Evolutionary conservation across 768 basidiomycete genomes (phyloP), one percentile per base, ranked within the genome.

Genomic region (Mycena vitilis): DNA sequence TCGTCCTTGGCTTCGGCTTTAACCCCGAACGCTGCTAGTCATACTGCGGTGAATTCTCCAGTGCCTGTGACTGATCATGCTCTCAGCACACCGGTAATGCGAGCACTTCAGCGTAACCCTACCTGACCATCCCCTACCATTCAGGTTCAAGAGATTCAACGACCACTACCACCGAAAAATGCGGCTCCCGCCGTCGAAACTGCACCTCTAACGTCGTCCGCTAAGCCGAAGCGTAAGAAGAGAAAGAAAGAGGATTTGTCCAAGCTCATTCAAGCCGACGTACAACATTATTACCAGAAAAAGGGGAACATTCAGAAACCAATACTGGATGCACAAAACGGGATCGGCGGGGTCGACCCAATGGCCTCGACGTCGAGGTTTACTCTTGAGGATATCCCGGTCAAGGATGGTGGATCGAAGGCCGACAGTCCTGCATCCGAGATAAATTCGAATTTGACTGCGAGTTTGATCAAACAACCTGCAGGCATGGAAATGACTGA

Each of bases 211-310:
- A 23, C 53, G 15, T 42, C 58, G 34, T n/a, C 45, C 12, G 37
- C 49, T 54, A 63, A 69, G 20, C 60, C 64, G 49, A 65, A 61
- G 65, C 40, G 47, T 1, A 63, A 56, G 68, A 73, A 59, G 60
- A 81, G 76, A 68, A 80, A 78, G 66, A 72, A 73, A 56, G 78
- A 73, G 8, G 76, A 79, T 58, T 57, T 79, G 13, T 62, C 74
- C 12, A 68, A 75, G 11, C 73, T 81, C 34, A 73, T 78, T 23
- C 63, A 77, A 44, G 71, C 70, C 38, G 81, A 82, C 70, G 60
- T 81, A 8, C 69, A 76, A 60, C 74, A 71, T 16, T 72, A 77
- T 42, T 25, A 66, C 25, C 38, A 65, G 48, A 65, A 59, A 51
- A 42, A 5, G 30, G 45, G 30, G 15, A 48, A 37, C 9, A 20